Evolutionary conservation across 805 yeast genomes (phyloP), one percentile per base, ranked within the genome.

Genomic region (Wickerhamomyces hampshirensis): DNA sequence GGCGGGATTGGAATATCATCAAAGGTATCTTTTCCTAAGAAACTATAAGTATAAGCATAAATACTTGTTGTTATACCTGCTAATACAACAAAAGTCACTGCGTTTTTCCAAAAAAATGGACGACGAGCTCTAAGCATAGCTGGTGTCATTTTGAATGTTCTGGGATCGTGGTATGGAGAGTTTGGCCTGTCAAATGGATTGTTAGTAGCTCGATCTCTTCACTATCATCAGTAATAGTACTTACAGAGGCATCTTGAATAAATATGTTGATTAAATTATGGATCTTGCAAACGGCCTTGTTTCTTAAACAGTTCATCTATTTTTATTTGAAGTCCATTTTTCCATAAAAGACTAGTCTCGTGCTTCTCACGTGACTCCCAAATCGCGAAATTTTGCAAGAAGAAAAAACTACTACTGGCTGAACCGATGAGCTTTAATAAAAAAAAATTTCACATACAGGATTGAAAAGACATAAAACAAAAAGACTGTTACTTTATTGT

Each of bases 1-100:
- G 98, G 97, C 32, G 98, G 98, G 47, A 91, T 79, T 28, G 97
- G 97, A 48, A 91, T 86, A 57, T 89, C 96, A 31, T 71, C 77
- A 58, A 91, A 87, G 46, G 91, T 95, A 55, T 88, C 96, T 53
- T 69, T 69, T 46, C 75, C 77, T 50, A 84, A 65, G 53, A 75
- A 71, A 46, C 73, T 64, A 70, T 76, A 80, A 0, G 95, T 81
- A 62, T 77, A 66, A 49, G 60, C 30, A 52, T 69, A 89, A 18
- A 87, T 81, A 30, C 84, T 78, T 9, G 73, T 66, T 5, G 93
- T 80, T 35, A 86, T 62, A n/a, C 81, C 72, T 5, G 78, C 62
- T 15, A 86, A 65, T 0, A 73, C 60, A 13, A 67, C 66, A 34
- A 89, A 75, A 0, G 79, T 74, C 14, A 75, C 65, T 55, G 82